Evolutionary conservation across 169 alveolate species (phyloP).

Genomic region (Miamiensis avidus): DNA sequence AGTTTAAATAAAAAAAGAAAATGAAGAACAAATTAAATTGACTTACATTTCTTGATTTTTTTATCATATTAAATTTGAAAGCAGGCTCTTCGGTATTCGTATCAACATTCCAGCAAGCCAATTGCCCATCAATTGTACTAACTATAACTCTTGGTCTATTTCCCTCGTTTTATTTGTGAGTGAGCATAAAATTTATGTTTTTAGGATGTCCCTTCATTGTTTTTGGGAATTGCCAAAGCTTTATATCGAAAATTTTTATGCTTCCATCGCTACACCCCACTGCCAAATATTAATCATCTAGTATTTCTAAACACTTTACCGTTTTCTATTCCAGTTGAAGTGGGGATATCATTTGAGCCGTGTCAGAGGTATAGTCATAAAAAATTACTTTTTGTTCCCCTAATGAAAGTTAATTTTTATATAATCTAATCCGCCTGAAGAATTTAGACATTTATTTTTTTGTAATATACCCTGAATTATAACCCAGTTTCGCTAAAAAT

Average conservation of each 20-base stretch:
- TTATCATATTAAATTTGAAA: conserved; percentile 32
- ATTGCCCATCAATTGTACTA: conserved; percentile 34
- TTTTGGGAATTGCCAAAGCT: conserved; percentile 12
- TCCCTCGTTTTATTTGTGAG: conserved; percentile 31
- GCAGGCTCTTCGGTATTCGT: conserved; percentile 31
- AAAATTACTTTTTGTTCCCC: conserved; percentile 32
- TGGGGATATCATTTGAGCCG: conserved; percentile 11
- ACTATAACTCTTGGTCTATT: conserved; percentile 39
- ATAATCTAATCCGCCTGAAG: too few species aligned
- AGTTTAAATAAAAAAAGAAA: too few species aligned
- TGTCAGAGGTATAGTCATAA: conserved; percentile 35
- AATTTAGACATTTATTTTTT: too few species aligned
- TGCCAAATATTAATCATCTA: conserved; percentile 34
- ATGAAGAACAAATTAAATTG: too few species aligned
- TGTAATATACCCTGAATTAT: conserved; percentile 21
- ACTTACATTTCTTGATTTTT: conserved; percentile 18
- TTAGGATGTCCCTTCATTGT: conserved; percentile 35
- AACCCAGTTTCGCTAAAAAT: conserved; percentile 20
- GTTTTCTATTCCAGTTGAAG: conserved; percentile 27
- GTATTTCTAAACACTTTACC: conserved; percentile 26
- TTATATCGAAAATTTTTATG: conserved; percentile 40
- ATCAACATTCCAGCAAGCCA: conserved; percentile 50
- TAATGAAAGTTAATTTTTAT: too few species aligned
- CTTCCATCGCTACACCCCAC: conserved; percentile 38
- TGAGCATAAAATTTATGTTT: conserved; percentile 24